These are phyloP conservation scores for Obelidium mucronatum DNA, from an alignment of 192 early-diverging fungal species.

Conservation along the genomic window DNA sequence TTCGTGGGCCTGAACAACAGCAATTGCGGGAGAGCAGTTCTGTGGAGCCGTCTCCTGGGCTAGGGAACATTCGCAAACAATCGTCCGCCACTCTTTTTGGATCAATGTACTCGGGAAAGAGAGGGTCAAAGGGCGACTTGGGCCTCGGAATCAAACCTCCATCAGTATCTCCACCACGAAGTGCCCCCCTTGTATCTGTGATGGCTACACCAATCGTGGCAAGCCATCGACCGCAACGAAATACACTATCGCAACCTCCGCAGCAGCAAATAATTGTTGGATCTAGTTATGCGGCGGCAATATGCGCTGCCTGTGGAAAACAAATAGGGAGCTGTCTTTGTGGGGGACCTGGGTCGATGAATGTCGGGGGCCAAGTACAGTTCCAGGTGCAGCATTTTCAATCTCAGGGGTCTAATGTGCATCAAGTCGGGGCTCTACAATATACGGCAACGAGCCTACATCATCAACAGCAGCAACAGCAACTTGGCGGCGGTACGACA, in stretches of 20 bases:
- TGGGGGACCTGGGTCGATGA: neutral
- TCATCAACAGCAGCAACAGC: too few relatives aligned
- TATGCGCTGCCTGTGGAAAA: conserved; percentile 28
- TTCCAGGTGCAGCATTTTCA: conserved; percentile 14
- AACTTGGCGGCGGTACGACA: too few relatives aligned
- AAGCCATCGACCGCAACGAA: neutral
- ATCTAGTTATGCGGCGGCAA: neutral
- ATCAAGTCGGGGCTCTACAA: neutral
- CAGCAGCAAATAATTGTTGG: conserved; percentile 26
- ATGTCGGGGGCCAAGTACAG: neutral
- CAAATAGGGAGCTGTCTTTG: conserved; percentile 6
- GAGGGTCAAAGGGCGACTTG: neutral
- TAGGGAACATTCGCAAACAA: neutral
- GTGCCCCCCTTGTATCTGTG: neutral
- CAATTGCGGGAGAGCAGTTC: conserved; percentile 24
- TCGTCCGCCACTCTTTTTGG: neutral
- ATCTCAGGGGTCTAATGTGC: neutral
- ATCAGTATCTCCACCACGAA: neutral
- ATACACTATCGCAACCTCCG: too few relatives aligned
- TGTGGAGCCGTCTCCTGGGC: conserved; percentile 25
- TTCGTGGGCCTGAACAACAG: too few relatives aligned
- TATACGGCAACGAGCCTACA: neutral
- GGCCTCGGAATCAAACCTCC: neutral
- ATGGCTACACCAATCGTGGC: neutral
- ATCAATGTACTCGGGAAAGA: too few relatives aligned